Percentiles rank a stretch among this genome's conserved stretches.
Conservation (phyloP, 345 rosid species). For the Pelargonium nanum region DNA sequence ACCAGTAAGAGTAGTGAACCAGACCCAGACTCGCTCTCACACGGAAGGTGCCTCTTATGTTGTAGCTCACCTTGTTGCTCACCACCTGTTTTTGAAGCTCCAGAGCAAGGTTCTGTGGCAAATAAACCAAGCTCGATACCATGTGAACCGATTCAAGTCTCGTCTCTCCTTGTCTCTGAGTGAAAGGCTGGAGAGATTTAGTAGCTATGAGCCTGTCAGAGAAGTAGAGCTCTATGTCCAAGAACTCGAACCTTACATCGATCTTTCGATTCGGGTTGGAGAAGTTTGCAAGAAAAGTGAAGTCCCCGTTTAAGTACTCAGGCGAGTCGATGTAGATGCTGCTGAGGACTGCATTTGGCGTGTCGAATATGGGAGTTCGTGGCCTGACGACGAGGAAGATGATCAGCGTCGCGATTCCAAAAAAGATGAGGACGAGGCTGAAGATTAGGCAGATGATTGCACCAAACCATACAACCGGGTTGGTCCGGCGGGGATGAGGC, state of each 20-base stretch:
- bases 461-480: slow-evolving; percentile 59
- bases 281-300: slow-evolving; percentile 53
- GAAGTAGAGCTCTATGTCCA: slow-evolving; percentile 57
- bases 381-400: slow-evolving; percentile 57
- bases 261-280: slow-evolving; percentile 72
- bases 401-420: slow-evolving; percentile 67
- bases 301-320: slow-evolving; percentile 65
- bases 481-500: slow-evolving; percentile 40
- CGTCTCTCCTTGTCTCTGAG: slow-evolving; percentile 39
- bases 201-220: slow-evolving; percentile 40
- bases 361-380: slow-evolving; percentile 59
- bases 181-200: slow-evolving; percentile 56
- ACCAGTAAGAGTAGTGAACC: slow-evolving; percentile 62
- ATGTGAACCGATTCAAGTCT: slow-evolving; percentile 49
- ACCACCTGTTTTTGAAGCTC: slow-evolving; percentile 66
- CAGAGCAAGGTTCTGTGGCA: slow-evolving; percentile 46
- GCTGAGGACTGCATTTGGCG: slow-evolving; percentile 58
- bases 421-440: slow-evolving; percentile 62
- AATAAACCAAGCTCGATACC: slow-evolving; percentile 62
- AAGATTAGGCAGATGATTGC: slow-evolving; percentile 66
- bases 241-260: slow-evolving; percentile 48
- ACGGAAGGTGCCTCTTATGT: slow-evolving; percentile 51
- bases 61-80: slow-evolving; percentile 45
- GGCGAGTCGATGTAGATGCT: slow-evolving; percentile 70
- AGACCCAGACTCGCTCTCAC: slow-evolving; percentile 64